Evolutionary conservation across 345 rosid species (phyloP).

Genomic region (Crucihimalaya himalaica): DNA sequence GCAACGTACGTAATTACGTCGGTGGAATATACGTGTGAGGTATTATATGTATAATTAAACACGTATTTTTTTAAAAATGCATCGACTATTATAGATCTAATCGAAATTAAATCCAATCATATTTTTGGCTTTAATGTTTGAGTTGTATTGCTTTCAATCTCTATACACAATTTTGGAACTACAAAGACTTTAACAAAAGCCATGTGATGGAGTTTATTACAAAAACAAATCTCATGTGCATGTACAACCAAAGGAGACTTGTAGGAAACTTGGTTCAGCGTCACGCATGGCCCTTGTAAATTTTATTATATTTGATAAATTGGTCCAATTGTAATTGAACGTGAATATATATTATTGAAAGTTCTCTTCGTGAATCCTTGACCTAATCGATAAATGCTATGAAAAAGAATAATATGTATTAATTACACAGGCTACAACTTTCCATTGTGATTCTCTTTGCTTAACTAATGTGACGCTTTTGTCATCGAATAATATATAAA

Average conservation of each 20-base stretch:
- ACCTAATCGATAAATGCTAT: background rate
- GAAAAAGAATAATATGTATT: background rate
- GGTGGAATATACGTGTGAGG: slow-evolving; percentile 24
- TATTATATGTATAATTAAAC: background rate
- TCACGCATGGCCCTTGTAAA: background rate
- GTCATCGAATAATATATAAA: background rate
- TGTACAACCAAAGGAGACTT: slow-evolving; percentile 2
- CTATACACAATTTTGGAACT: background rate
- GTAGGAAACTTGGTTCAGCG: background rate
- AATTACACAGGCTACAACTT: background rate
- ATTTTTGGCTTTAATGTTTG: background rate
- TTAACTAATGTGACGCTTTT: background rate
- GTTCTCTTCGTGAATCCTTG: background rate
- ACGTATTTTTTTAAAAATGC: background rate
- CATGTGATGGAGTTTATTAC: background rate
- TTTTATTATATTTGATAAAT: background rate
- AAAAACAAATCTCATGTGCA: background rate
- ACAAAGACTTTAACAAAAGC: background rate
- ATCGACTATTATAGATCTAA: background rate
- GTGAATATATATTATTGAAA: background rate
- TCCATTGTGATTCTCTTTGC: background rate
- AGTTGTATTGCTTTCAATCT: background rate
- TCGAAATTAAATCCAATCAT: background rate
- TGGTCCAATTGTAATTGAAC: background rate
- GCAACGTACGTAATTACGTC: background rate